Evolutionary conservation across 2,329 filamentous ascomycete genomes (phyloP).

Genomic region (Aspergillus calidoustus): DNA sequence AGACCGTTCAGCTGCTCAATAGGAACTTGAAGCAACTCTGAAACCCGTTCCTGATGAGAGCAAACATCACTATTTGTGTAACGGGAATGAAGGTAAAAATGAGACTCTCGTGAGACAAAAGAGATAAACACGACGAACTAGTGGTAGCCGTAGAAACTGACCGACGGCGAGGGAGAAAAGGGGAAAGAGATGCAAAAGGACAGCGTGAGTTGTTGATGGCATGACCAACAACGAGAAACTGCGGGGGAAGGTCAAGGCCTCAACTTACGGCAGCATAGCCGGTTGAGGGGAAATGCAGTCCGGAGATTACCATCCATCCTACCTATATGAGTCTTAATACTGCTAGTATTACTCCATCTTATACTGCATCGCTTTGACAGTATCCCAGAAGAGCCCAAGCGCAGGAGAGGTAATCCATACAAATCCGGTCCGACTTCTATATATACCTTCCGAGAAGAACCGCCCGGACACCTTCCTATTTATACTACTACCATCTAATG

Average conservation of each 20-base stretch:
- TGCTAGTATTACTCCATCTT: neutral
- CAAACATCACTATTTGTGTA: constrained; percentile 16
- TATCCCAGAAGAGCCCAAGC: neutral
- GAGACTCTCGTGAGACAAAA: constrained; percentile 12
- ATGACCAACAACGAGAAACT: constrained; percentile 17
- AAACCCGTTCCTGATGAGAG: constrained; percentile 3
- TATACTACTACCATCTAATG: neutral
- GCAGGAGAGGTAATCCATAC: neutral
- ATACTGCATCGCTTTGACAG: neutral
- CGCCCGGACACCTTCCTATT: neutral
- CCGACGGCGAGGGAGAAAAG: constrained; percentile 6
- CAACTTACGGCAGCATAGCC: constrained; percentile 10
- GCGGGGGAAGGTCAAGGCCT: constrained; percentile 17
- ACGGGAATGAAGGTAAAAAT: constrained; percentile 2
- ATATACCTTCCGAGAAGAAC: neutral
- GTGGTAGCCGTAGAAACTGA: neutral
- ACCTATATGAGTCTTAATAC: neutral
- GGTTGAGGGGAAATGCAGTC: constrained; percentile 9
- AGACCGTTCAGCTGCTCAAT: constrained; percentile 10
- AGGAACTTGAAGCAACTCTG: constrained; percentile 7
- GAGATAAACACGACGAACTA: neutral
- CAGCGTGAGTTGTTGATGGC: constrained; percentile 14
- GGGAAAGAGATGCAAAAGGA: constrained; percentile 1
- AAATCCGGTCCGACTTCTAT: neutral
- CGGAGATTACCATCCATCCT: constrained; percentile 1